Evolutionary conservation across 1,139 yeast genomes (phyloP).

Genomic region (Yamadazyma triangularis): DNA sequence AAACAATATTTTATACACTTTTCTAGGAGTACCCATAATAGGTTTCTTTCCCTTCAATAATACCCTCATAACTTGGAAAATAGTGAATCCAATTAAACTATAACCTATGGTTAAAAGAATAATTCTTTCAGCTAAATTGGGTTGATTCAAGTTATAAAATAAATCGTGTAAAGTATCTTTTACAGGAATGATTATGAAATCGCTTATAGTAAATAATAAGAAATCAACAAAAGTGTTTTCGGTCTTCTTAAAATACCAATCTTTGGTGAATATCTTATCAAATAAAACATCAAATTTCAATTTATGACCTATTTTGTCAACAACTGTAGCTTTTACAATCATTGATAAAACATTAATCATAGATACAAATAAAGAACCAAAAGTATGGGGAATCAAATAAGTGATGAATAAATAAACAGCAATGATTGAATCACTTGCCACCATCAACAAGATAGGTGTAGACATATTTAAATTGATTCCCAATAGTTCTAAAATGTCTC

Average conservation of each 20-base stretch:
- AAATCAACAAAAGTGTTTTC: conserved; percentile 12
- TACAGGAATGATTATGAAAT: conserved; percentile 16
- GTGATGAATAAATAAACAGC: conserved; percentile 40
- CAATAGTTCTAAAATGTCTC: conserved; percentile 30
- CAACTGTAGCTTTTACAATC: not conserved
- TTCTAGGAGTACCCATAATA: conserved; percentile 44
- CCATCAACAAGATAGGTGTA: conserved; percentile 35
- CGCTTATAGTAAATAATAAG: conserved; percentile 6
- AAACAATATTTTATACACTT: conserved; percentile 46
- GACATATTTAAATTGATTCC: conserved; percentile 32
- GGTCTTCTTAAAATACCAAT: conserved; percentile 4
- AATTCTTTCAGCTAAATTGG: conserved; percentile 30
- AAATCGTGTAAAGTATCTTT: conserved; percentile 15
- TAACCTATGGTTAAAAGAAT: conserved; percentile 36
- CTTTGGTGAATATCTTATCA: conserved; percentile 1
- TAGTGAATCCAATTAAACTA: conserved; percentile 19
- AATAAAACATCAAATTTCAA: conserved; percentile 1
- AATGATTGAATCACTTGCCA: conserved; percentile 38
- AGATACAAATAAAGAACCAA: conserved; percentile 36
- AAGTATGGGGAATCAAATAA: conserved; percentile 51
- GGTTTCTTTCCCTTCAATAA: conserved; percentile 38
- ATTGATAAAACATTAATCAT: conserved; percentile 6
- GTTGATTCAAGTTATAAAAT: conserved; percentile 13
- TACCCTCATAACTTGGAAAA: conserved; percentile 32
- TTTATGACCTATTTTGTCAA: not conserved